Conservation (phyloP, 2,329 filamentous ascomycete species). For the Zasmidium cellare region DNA sequence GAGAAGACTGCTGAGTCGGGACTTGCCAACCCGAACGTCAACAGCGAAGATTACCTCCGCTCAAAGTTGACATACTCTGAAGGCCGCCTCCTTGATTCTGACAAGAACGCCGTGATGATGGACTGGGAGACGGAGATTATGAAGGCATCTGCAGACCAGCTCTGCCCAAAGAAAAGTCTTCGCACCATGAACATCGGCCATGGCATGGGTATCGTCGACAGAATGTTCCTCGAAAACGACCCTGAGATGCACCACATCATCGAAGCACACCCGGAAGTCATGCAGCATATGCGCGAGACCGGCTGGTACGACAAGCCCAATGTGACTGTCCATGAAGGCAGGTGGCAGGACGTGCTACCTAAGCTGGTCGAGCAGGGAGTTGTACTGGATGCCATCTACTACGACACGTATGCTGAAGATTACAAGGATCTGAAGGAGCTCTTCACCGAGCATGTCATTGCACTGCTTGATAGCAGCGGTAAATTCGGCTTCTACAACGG, state of each 20-base stretch:
- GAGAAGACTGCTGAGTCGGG: constrained; percentile 23
- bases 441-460: constrained; percentile 84
- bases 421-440: constrained; percentile 83
- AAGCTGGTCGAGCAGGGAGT: constrained; percentile 45
- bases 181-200: constrained; percentile 53
- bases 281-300: constrained; percentile 46
- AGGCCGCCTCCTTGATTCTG: constrained; percentile 49
- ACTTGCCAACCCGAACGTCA: constrained; percentile 39
- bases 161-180: constrained; percentile 41
- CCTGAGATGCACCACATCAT: constrained; percentile 51
- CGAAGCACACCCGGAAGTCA: constrained; percentile 52
- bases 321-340: constrained; percentile 50
- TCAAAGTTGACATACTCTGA: constrained; percentile 50
- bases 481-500: constrained; percentile 68
- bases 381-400: constrained; percentile 68
- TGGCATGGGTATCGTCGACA: constrained; percentile 54
- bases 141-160: constrained; percentile 45
- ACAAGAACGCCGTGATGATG: constrained; percentile 55
- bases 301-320: constrained; percentile 52
- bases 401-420: constrained; percentile 95
- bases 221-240: constrained; percentile 45
- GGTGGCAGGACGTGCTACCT: constrained; percentile 52
- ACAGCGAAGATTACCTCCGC: constrained; percentile 50
- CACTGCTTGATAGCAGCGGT: constrained; percentile 64
- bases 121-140: constrained; percentile 54